phyloP scores from a whole-genome alignment of 2,329 filamentous ascomycete genomes.

The Neopestalotiopsis sp. region DNA sequence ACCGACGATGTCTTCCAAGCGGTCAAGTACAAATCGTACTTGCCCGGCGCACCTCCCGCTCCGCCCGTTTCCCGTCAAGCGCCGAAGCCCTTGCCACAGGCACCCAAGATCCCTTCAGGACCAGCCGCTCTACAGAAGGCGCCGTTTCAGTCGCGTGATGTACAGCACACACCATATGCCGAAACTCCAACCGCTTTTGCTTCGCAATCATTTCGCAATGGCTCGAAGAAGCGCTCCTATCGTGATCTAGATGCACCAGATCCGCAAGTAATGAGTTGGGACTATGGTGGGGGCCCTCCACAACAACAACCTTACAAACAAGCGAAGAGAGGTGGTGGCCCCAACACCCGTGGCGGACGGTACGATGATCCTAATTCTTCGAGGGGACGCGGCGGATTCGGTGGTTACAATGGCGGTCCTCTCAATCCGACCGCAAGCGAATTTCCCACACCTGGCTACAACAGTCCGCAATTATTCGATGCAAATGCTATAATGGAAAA shows the following conservation, averaged over 20 bases:
- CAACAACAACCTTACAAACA: slow-evolving; percentile 59
- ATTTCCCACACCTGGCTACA: slow-evolving; percentile 24
- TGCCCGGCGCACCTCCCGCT: slow-evolving; percentile 57
- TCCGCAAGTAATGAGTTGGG: slow-evolving; percentile 35
- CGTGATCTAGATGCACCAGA: slow-evolving; percentile 56
- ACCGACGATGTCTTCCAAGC: slow-evolving; percentile 74
- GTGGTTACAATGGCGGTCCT: neutral
- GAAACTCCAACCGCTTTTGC: slow-evolving; percentile 19
- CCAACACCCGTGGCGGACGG: slow-evolving; percentile 40
- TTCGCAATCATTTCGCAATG: slow-evolving; percentile 23
- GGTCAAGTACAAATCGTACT: slow-evolving; percentile 66
- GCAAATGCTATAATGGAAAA: slow-evolving; percentile 66
- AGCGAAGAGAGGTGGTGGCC: slow-evolving; percentile 57
- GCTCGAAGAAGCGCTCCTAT: slow-evolving; percentile 59
- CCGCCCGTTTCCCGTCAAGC: slow-evolving; percentile 35
- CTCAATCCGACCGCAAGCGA: slow-evolving; percentile 1
- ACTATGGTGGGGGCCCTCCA: slow-evolving; percentile 29
- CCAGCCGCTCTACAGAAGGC: slow-evolving; percentile 18
- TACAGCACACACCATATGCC: slow-evolving; percentile 22
- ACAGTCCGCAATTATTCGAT: slow-evolving; percentile 44
- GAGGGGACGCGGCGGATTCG: slow-evolving; percentile 31
- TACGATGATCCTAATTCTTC: slow-evolving; percentile 37
- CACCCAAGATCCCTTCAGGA: slow-evolving; percentile 14
- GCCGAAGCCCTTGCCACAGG: slow-evolving; percentile 11
- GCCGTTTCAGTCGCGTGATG: neutral